phyloP scores from a whole-genome alignment of 129 eudicot genomes.

The Helichrysum umbraculigerum region DNA sequence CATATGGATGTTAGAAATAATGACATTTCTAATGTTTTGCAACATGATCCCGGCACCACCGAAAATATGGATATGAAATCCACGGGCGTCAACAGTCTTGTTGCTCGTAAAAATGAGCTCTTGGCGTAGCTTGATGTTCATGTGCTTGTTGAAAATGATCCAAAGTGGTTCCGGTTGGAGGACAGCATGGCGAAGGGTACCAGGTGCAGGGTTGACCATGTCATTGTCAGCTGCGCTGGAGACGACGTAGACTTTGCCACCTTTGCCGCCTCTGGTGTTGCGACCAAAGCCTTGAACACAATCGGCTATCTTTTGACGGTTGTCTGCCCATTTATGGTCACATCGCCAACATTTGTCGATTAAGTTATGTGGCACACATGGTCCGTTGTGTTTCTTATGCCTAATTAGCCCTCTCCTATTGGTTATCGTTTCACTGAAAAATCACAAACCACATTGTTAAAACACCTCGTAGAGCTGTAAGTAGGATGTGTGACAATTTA shows the following conservation, averaged over 20 bases:
- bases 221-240: conserved; percentile 54
- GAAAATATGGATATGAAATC: conserved; percentile 54
- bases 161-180: conserved; percentile 74
- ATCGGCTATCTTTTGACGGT: conserved; percentile 62
- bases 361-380: conserved; percentile 64
- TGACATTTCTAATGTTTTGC: conserved; percentile 54
- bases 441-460: conserved; percentile 1
- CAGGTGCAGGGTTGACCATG: conserved; percentile 57
- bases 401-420: conserved; percentile 48
- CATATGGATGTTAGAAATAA: conserved; percentile 52
- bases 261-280: conserved; percentile 60
- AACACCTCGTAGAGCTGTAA: neutral
- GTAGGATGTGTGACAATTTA: too few relatives aligned
- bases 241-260: conserved; percentile 58
- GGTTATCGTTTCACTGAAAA: conserved; percentile 25
- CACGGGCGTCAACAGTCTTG: conserved; percentile 87
- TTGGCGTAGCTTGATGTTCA: conserved; percentile 52
- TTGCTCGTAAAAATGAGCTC: conserved; percentile 66
- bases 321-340: conserved; percentile 60
- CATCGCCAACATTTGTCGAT: conserved; percentile 86
- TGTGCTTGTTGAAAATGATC: conserved; percentile 56
- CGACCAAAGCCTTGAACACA: conserved; percentile 76
- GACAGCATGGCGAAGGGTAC: conserved; percentile 81
- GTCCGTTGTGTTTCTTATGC: conserved; percentile 35
- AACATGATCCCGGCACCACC: conserved; percentile 76